Percentiles rank a stretch among this genome's conserved stretches.
These are phyloP conservation scores for Komagataella mondaviorum DNA, from an alignment of 805 yeast species.

Conservation along the genomic window DNA sequence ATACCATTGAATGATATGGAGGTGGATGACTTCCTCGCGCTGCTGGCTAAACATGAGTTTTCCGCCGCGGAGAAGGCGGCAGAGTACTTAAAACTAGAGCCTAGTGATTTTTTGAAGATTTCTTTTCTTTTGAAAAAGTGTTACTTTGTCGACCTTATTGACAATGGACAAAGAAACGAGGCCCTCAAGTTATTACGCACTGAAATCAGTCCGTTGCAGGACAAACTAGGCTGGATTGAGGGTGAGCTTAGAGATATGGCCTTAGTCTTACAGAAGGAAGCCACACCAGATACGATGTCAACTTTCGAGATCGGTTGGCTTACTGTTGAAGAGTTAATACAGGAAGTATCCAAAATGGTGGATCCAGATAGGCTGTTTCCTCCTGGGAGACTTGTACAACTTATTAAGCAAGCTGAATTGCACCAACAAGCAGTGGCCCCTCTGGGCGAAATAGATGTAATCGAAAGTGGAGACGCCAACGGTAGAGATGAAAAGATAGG, in stretches of 20 bases:
- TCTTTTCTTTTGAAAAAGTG: neutral
- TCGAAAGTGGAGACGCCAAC: neutral
- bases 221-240: constrained; percentile 2
- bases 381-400: neutral
- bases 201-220: neutral
- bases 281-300: constrained; percentile 1
- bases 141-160: neutral
- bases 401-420: neutral
- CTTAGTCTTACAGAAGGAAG: neutral
- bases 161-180: neutral
- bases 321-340: neutral
- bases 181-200: constrained; percentile 1
- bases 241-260: neutral
- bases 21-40: constrained; percentile 1
- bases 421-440: neutral
- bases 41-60: neutral
- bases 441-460: neutral
- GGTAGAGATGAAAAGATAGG: neutral
- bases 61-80: neutral
- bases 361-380: neutral
- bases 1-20: neutral
- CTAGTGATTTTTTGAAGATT: neutral
- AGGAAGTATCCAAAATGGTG: neutral
- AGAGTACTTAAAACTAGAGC: neutral
- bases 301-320: neutral